Percentiles rank a stretch among this genome's conserved stretches.
These are phyloP conservation scores for Hyparrhenia diplandra DNA, from an alignment of 176 grass and related monocot genomes.

Conservation along the genomic window DNA sequence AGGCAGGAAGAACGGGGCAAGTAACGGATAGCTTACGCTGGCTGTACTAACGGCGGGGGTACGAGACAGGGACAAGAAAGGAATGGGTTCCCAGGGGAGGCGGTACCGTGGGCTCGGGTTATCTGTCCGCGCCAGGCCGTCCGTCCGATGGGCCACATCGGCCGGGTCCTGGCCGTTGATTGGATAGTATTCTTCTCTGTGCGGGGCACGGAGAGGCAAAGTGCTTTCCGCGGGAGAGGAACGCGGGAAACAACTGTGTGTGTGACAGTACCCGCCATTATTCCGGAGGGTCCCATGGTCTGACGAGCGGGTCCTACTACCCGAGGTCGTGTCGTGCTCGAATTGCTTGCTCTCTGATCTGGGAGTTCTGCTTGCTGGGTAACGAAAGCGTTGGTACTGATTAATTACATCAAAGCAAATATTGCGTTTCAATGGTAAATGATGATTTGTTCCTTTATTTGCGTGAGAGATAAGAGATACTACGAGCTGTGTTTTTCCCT, in stretches of 20 bases:
- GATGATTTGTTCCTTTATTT: background rate
- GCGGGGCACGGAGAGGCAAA: background rate
- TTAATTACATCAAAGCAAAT: background rate
- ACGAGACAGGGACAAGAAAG: constrained; percentile 16
- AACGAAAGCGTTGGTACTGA: background rate
- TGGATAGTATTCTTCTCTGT: background rate
- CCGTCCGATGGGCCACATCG: background rate
- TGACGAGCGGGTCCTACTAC: background rate
- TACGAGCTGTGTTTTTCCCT: background rate
- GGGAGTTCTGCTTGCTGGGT: background rate
- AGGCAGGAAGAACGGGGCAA: background rate
- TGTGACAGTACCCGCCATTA: constrained; percentile 8
- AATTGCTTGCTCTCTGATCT: background rate
- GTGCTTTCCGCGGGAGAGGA: background rate
- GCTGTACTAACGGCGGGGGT: background rate
- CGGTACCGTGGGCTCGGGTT: background rate
- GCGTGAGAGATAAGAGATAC: background rate
- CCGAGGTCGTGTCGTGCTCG: background rate
- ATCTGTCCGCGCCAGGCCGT: background rate
- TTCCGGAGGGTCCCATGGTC: background rate
- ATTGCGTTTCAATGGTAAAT: background rate
- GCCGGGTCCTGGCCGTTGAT: background rate
- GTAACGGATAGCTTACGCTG: constrained; percentile 24
- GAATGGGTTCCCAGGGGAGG: constrained; percentile 30
- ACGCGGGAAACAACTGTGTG: constrained; percentile 15